Percentiles rank a stretch among this genome's conserved stretches.
Conservation (phyloP, 495 filamentous ascomycete genomes). For the Neohortaea acidophila region DNA sequence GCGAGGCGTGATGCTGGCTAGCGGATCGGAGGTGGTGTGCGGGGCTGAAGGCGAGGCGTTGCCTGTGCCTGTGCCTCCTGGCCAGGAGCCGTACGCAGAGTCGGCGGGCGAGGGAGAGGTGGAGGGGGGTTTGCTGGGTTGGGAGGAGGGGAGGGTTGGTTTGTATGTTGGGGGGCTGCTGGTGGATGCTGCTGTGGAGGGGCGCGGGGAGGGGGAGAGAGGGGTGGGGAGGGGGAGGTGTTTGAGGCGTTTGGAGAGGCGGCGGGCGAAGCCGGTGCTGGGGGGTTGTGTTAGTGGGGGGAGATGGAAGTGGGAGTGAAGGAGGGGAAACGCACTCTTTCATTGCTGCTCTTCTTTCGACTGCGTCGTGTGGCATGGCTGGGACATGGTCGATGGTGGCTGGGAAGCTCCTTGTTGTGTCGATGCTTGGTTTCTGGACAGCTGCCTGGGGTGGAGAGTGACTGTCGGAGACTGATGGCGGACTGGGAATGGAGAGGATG, state of each 20-base stretch:
- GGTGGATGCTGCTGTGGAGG: background rate
- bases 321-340: background rate
- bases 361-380: no score
- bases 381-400: no score
- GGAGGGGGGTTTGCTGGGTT: slow-evolving; percentile 2
- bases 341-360: background rate
- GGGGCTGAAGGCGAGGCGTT: background rate
- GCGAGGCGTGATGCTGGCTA: background rate
- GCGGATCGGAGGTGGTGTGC: background rate
- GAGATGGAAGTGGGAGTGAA: background rate
- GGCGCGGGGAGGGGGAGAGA: background rate
- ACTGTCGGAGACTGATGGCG: background rate
- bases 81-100: slow-evolving; percentile 1
- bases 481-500: background rate
- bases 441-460: background rate
- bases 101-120: slow-evolving; percentile 5
- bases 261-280: no score
- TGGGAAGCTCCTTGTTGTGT: background rate
- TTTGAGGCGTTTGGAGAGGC: no score
- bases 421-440: background rate
- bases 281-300: no score
- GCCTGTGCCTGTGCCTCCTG: no score
- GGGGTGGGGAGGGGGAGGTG: no score
- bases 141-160: background rate
- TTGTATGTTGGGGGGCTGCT: background rate